Evolutionary conservation across 345 rosid species (phyloP).

Genomic region (Lenwebbia sp.): DNA sequence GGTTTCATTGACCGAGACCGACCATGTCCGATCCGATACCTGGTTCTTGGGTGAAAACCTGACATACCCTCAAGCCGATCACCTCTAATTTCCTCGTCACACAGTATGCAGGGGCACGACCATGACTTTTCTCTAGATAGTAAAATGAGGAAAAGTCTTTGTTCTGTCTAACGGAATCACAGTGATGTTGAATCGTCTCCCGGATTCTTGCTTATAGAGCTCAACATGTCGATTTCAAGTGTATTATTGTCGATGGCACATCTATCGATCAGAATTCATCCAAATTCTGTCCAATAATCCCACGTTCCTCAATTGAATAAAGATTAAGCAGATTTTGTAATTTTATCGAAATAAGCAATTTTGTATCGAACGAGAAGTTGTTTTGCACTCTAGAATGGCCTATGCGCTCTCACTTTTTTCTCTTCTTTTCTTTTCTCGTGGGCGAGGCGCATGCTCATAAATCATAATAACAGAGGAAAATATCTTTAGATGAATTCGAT

Average conservation of each 20-base stretch:
- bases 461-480: neutral
- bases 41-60: neutral
- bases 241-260: neutral
- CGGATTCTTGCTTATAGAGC: neutral
- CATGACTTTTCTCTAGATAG: neutral
- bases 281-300: neutral
- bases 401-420: neutral
- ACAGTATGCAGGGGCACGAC: accelerated
- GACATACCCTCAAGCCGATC: accelerated
- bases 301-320: neutral
- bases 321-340: neutral
- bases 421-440: neutral
- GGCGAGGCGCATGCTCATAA: neutral
- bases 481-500: neutral
- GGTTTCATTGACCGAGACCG: neutral
- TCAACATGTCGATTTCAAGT: neutral
- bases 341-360: neutral
- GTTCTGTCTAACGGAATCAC: neutral
- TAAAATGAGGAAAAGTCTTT: neutral
- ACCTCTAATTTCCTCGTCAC: neutral
- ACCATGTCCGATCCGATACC: neutral
- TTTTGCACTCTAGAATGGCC: neutral
- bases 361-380: neutral
- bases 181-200: neutral
- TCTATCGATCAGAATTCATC: neutral